Evolutionary conservation across 257 asterid genomes (phyloP).

Genomic region (Solanum paucissectum): DNA sequence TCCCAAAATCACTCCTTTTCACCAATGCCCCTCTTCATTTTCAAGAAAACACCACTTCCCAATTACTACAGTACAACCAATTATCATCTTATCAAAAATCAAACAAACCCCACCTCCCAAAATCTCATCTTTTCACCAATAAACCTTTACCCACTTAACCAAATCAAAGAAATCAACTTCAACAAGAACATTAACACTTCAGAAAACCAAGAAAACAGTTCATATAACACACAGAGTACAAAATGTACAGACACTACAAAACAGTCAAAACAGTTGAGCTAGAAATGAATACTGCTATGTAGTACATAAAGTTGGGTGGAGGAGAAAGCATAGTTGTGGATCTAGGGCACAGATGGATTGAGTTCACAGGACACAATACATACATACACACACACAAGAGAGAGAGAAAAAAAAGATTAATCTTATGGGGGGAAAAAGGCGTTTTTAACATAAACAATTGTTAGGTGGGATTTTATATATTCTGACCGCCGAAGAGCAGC

Average conservation of each 20-base stretch:
- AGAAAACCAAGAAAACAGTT: conserved; percentile 6
- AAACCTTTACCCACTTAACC: background rate
- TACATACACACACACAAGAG: background rate
- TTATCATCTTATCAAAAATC: background rate
- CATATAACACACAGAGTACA: background rate
- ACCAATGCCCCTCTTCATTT: conserved; percentile 11
- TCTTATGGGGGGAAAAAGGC: too few species aligned
- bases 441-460: background rate
- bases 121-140: background rate
- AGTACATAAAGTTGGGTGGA: background rate
- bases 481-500: conserved; percentile 12
- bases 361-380: background rate
- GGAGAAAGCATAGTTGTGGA: conserved; percentile 33
- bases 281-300: background rate
- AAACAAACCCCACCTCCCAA: background rate
- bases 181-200: background rate
- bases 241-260: background rate
- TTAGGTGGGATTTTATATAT: background rate
- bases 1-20: conserved; percentile 24
- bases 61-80: conserved; percentile 21
- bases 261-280: background rate
- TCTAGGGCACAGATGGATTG: conserved; percentile 52
- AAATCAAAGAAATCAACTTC: background rate
- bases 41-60: conserved; percentile 22
- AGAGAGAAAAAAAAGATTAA: background rate